Percentiles rank a stretch among this genome's conserved stretches.
phyloP scores from a whole-genome alignment of 768 basidiomycete genomes.

The Boletales sp. region DNA sequence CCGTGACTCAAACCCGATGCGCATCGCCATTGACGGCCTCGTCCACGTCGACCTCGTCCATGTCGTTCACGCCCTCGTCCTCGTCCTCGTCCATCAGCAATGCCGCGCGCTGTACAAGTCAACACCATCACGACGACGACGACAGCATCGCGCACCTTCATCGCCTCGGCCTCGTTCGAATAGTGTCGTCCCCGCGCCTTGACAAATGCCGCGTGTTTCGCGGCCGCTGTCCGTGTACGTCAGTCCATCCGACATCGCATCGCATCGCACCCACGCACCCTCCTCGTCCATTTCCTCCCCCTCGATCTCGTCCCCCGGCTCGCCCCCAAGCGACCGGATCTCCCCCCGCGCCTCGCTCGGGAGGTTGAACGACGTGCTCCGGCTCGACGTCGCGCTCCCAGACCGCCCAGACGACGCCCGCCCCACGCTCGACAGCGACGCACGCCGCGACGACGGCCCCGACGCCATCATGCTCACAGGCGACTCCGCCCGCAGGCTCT shows the following conservation, averaged over 20 bases:
- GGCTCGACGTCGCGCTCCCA: slow-evolving; percentile 61
- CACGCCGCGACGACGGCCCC: slow-evolving; percentile 67
- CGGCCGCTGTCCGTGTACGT: no score
- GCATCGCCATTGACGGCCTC: slow-evolving; percentile 1
- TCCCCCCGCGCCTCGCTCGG: slow-evolving; percentile 65
- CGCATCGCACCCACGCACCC: slow-evolving; percentile 39
- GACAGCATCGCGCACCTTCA: slow-evolving; percentile 61
- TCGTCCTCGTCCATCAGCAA: slow-evolving; percentile 66
- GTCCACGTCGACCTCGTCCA: slow-evolving; percentile 8
- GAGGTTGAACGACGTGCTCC: slow-evolving; percentile 82
- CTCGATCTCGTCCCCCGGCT: slow-evolving; percentile 54
- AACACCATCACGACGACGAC: neutral
- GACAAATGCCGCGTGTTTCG: slow-evolving; percentile 79
- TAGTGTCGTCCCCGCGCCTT: slow-evolving; percentile 81
- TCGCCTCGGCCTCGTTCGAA: slow-evolving; percentile 88
- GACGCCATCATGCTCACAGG: slow-evolving; percentile 61
- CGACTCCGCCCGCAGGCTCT: slow-evolving; percentile 46
- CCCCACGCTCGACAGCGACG: slow-evolving; percentile 67
- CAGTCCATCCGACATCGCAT: neutral
- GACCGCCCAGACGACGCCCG: slow-evolving; percentile 53
- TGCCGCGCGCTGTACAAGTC: slow-evolving; percentile 51
- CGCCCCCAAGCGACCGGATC: slow-evolving; percentile 44
- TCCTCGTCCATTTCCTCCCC: slow-evolving; percentile 90
- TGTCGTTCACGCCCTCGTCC: slow-evolving; percentile 10
- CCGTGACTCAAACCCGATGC: no score